Evolutionary conservation across 176 grass and related monocot species (phyloP).

Genomic region (Paspalum notatum): DNA sequence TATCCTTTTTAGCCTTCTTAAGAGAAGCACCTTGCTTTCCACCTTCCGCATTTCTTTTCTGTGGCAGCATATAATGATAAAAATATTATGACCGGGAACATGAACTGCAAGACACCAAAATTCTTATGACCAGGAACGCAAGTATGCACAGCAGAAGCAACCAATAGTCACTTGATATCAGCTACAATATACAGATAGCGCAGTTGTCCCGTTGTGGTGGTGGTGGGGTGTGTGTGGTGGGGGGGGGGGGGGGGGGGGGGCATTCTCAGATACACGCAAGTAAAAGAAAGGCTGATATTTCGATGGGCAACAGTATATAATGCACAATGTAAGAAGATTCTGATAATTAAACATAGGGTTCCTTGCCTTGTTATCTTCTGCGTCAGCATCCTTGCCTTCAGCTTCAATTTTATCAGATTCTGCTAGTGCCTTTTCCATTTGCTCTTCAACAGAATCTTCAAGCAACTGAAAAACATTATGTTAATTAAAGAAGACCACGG

Average conservation of each 20-base stretch:
- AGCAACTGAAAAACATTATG: constrained; percentile 74
- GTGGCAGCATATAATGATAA: constrained; percentile 45
- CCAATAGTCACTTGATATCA: constrained; percentile 11
- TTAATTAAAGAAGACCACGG: constrained; percentile 23
- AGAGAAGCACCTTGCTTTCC: constrained; percentile 71
- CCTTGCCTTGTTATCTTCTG: constrained; percentile 86
- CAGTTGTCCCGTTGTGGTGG: not conserved
- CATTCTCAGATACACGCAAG: constrained; percentile 5
- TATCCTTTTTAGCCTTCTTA: constrained; percentile 96
- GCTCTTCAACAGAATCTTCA: constrained; percentile 95
- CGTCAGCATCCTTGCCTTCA: constrained; percentile 84
- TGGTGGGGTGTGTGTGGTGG: no score
- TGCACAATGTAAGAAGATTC: constrained; percentile 12
- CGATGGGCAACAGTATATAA: not conserved
- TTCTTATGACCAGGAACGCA: constrained; percentile 5
- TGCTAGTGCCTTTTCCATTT: constrained; percentile 72
- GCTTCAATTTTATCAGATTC: constrained; percentile 90
- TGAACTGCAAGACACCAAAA: not conserved
- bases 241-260: no score
- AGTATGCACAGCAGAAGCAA: constrained; percentile 29
- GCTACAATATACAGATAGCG: constrained; percentile 6
- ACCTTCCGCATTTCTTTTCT: constrained; percentile 82
- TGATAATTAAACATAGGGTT: constrained; percentile 14
- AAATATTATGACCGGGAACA: constrained; percentile 21
- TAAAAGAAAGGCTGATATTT: not conserved